Evolutionary conservation across 441 rosid species (phyloP), one percentile per base, ranked within the genome.

Genomic region (Iberis amara): DNA sequence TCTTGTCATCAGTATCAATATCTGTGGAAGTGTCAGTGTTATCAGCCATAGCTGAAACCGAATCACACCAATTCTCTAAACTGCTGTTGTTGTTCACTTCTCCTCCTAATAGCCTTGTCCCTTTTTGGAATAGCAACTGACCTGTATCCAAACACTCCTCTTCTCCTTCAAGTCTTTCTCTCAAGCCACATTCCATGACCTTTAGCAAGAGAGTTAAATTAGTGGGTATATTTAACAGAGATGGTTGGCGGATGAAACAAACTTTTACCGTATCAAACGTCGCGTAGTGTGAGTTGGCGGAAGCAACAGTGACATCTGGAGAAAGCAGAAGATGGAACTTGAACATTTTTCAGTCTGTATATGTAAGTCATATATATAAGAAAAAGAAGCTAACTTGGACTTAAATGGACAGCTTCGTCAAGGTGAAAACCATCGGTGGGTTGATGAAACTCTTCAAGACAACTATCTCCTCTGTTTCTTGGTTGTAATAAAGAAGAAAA

Each of bases 1-100:
- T 63, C 69, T 68, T 87, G 52, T 91, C 90, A 69, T 91, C 98
- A 57, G 79, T 82, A 69, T 87, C 96, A 57, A 83, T 69, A 77
- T 87, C 98, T 68, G 96, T 87, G 39, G 96, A 87, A 73, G 96
- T 85, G 81, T 87, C 98, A 64, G 98, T 83, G 66, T 78, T 78
- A 70, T 83, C 91, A 31, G 83, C 89, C 75, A 84, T 73, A 43
- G 76, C 87, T 61, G 94, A 86, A 47, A 66, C 66, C 57, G 72
- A 68, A 39, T 90, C 96, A 13, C 80, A 87, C 96, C 98, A 85
- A 60, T 79, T 90, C 78, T 86, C 85, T 46, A 76, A 37, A 58
- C 65, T 57, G 49, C 59, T 73, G 46, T 55, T 82, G n/a, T n/a
- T n/a, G n/a, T n/a, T n/a, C 62, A 89, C 86, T 71, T 72, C 72